A percentile compares a stretch with the other conserved stretches of the same genome.
Evolutionary conservation across 2,329 filamentous ascomycete species (phyloP).

Genomic region (Rhynchosporium secalis): DNA sequence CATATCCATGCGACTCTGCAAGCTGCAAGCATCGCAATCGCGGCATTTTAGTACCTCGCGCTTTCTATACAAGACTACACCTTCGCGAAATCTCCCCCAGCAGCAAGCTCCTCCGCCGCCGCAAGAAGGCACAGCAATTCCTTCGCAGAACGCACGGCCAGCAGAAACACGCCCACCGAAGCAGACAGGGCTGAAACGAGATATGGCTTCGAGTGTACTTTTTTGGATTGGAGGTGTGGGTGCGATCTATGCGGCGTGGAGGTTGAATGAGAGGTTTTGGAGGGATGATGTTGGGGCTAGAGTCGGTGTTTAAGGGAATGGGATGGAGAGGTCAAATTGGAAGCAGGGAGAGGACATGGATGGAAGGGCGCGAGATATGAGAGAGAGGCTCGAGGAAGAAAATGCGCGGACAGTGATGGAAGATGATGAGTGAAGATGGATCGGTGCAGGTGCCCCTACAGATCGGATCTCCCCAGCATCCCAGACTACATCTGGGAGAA

Average conservation of each 20-base stretch:
- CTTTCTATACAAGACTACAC: not conserved
- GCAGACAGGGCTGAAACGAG: not conserved
- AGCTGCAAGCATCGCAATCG: not conserved
- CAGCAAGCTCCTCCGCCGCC: no score
- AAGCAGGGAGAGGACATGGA: not conserved
- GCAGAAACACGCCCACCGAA: not conserved
- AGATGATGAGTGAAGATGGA: no score
- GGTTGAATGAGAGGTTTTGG: conserved; percentile 3
- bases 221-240: not conserved
- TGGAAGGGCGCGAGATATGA: not conserved
- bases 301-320: not conserved
- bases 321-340: not conserved
- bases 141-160: not conserved
- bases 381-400: no score
- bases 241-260: not conserved
- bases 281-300: not conserved
- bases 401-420: no score
- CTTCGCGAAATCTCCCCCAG: no score
- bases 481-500: no score
- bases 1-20: not conserved
- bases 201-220: not conserved
- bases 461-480: no score
- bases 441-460: no score
- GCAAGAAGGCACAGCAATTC: no score
- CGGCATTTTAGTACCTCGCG: not conserved